Evolutionary conservation across 2,329 filamentous ascomycete genomes (phyloP).

Genomic region (Diaporthe nobilis): DNA sequence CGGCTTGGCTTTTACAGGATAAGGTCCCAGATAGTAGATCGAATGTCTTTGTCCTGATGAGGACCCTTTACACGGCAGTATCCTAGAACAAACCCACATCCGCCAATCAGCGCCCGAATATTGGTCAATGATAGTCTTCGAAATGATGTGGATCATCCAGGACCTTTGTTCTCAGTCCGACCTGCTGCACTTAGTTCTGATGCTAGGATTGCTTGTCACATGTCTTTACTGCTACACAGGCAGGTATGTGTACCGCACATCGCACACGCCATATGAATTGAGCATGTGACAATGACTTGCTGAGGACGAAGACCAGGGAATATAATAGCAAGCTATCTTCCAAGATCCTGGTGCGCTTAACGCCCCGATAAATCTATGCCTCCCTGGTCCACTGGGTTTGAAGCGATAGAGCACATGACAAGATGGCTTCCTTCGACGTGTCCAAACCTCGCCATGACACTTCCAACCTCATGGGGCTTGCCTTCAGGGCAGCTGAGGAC

Average conservation of each 20-base stretch:
- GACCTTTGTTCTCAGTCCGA: background rate
- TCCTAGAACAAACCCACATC: background rate
- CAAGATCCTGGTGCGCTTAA: background rate
- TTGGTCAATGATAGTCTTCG: background rate
- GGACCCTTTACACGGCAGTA: no score
- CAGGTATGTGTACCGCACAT: background rate
- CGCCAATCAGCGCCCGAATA: background rate
- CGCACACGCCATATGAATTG: no score
- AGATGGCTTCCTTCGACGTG: background rate
- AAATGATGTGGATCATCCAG: background rate
- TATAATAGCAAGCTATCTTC: background rate
- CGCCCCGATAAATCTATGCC: background rate
- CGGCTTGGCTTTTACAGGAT: background rate
- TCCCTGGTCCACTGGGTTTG: no score
- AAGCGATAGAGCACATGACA: no score
- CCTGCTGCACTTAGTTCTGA: background rate
- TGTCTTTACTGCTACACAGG: background rate
- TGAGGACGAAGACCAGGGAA: background rate
- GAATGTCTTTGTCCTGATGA: background rate
- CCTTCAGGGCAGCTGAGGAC: background rate
- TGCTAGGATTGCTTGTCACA: background rate
- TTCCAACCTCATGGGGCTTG: background rate
- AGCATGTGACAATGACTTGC: background rate
- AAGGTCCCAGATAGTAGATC: background rate
- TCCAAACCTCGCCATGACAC: background rate